Conservation (phyloP, 345 rosid genomes). For the Leavenworthia alabamica region DNA sequence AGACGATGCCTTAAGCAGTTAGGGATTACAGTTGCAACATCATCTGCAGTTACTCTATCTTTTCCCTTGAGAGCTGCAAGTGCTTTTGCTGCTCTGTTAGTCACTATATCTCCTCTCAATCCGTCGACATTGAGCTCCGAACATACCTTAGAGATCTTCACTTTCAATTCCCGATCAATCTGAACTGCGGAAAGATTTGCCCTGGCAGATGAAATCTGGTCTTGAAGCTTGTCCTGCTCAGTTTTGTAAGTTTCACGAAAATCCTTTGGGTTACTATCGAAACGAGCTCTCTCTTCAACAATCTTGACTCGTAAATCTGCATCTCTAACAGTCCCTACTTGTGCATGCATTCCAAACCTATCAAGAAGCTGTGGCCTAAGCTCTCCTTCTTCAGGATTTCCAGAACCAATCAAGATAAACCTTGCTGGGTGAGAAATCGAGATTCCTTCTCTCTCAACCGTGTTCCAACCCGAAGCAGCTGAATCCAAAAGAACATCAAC, state of each 20-base stretch:
- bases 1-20: conserved; percentile 96
- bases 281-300: conserved; percentile 89
- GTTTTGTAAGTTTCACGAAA: conserved; percentile 69
- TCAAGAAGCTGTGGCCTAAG: conserved; percentile 92
- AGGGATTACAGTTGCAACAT: conserved; percentile 95
- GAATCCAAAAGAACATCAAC: conserved; percentile 95
- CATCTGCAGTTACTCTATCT: conserved; percentile 72
- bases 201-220: conserved; percentile 68
- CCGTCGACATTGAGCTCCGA: conserved; percentile 93
- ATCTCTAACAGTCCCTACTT: conserved; percentile 89
- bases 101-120: conserved; percentile 88
- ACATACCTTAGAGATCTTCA: conserved; percentile 92
- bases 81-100: conserved; percentile 96
- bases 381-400: conserved; percentile 96
- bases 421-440: conserved; percentile 95
- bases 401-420: conserved; percentile 90
- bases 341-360: conserved; percentile 96
- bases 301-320: conserved; percentile 94
- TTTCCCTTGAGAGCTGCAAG: conserved; percentile 83
- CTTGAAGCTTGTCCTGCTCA: conserved; percentile 90
- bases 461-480: conserved; percentile 96
- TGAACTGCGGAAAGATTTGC: conserved; percentile 58
- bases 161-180: conserved; percentile 76
- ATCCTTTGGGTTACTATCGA: conserved; percentile 83
- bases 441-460: conserved; percentile 92